Base-by-base conservation (phyloP, 2,329 filamentous ascomycete species). In the Pestalotiopsis fici region DNA sequence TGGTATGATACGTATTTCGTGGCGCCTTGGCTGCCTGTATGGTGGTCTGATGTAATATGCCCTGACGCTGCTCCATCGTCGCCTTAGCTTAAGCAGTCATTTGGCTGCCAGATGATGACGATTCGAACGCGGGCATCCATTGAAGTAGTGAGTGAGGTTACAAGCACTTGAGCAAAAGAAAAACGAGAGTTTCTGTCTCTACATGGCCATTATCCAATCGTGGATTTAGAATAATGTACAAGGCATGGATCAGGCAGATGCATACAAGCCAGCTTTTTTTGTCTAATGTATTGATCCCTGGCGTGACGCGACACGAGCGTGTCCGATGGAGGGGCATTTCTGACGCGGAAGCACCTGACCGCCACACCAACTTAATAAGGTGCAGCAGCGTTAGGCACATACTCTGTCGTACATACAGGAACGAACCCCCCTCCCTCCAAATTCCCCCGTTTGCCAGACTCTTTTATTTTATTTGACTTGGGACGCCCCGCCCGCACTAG, bases 21-120 rank as follows among this genome's bases (percentile, higher is more conserved):
- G 76, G 76, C 59, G 78, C 77, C 50, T 79, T 75, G 23, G 83
- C 83, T 60, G 83, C 81, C 65, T 86, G 81, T 37, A 88, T 77
- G 66, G 85, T 87, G 69, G 84, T 86, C 67, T 83, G 83, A 76
- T 88, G 85, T 59, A 82, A 73, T 57, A 82, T 70, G 63, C 83
- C 73, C 47, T 70, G 70, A 39, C 63, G 71, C 15, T 50, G 69
- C 55, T 76, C 75, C 76, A 78, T 67, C 28, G 43, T 23, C 3
- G 27, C 12, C 1, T 27, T 21, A 31, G 55, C 55, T 57, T 50
- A 50, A 1, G 21, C 43, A 50, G 43, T 57, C 55, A 13, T 27
- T 27, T 57, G 55, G 27, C 55, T 57, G 55, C 23, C 55, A 4
- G 55, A 28, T 23, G 55, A 28, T 23, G 15, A 31, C 7, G 15